A percentile compares a stretch with the other conserved stretches of the same genome.
Evolutionary conservation across 2,329 filamentous ascomycete species (phyloP).

Genomic region (Venturia carpophila): DNA sequence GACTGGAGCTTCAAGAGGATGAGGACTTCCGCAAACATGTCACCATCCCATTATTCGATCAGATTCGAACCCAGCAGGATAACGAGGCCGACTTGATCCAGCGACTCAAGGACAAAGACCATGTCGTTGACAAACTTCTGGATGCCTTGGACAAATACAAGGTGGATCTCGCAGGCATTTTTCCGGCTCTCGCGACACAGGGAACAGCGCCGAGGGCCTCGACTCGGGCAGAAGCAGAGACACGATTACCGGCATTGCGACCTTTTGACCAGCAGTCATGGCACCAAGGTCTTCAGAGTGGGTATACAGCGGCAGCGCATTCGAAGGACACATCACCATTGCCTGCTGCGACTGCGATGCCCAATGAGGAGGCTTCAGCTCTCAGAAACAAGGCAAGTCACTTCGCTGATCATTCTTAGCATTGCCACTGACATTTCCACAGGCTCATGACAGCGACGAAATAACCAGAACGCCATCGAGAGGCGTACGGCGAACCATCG

Average conservation of each 20-base stretch:
- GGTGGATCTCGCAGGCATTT: slow-evolving; percentile 10
- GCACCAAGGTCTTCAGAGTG: slow-evolving; percentile 4
- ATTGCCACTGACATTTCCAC: background rate
- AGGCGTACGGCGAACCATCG: background rate
- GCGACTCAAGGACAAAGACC: slow-evolving; percentile 17
- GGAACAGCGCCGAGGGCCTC: background rate
- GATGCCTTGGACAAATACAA: slow-evolving; percentile 14
- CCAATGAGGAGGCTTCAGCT: background rate
- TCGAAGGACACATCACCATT: background rate
- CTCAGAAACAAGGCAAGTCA: background rate
- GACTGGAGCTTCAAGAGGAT: slow-evolving; percentile 1
- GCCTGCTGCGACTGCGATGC: background rate
- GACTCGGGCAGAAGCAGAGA: slow-evolving; percentile 10
- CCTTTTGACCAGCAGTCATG: slow-evolving; percentile 13
- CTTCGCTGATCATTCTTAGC: background rate
- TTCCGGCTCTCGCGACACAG: slow-evolving; percentile 10
- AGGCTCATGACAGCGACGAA: background rate
- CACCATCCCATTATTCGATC: slow-evolving; percentile 12
- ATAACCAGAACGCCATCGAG: background rate
- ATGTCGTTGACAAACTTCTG: slow-evolving; percentile 14
- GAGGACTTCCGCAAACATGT: slow-evolving; percentile 16
- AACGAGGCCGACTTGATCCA: slow-evolving; percentile 15
- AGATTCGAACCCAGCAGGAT: background rate
- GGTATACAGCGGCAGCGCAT: background rate
- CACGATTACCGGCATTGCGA: slow-evolving; percentile 13